Evolutionary conservation across 805 yeast species (phyloP).

Genomic region (Maudiozyma barnettii): DNA sequence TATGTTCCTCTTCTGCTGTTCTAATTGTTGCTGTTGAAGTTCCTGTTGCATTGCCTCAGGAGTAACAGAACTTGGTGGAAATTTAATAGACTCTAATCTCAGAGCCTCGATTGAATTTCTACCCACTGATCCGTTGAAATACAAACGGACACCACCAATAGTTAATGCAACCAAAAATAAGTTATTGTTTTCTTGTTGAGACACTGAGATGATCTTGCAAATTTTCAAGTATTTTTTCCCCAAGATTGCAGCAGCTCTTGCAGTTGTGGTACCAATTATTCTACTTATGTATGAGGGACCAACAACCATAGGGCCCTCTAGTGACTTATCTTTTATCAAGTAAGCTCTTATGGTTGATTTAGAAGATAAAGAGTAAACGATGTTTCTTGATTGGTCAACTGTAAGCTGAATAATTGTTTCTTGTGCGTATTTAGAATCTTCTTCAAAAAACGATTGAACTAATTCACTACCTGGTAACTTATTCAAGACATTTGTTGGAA

Average conservation of each 20-base stretch:
- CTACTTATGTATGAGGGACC: conserved; percentile 32
- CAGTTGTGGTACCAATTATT: conserved; percentile 35
- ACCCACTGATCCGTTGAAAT: conserved; percentile 36
- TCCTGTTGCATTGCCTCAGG: conserved; percentile 27
- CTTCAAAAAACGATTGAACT: conserved; percentile 30
- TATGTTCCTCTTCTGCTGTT: conserved; percentile 30
- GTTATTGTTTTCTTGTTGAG: conserved; percentile 55
- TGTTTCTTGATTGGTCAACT: conserved; percentile 67
- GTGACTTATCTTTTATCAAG: conserved; percentile 35
- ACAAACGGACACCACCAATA: conserved; percentile 72
- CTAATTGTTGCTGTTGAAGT: conserved; percentile 31
- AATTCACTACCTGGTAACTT: conserved; percentile 31
- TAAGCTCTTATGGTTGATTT: conserved; percentile 76
- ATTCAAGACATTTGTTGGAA: conserved; percentile 34
- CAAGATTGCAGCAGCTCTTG: conserved; percentile 46
- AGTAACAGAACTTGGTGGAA: conserved; percentile 45
- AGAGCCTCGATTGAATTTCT: conserved; percentile 31
- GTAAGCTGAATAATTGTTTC: conserved; percentile 57
- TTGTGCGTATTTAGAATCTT: conserved; percentile 29
- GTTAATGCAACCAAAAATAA: conserved; percentile 72
- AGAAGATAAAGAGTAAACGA: conserved; percentile 74
- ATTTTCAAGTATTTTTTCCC: conserved; percentile 49
- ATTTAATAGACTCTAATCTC: conserved; percentile 43
- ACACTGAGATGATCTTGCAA: conserved; percentile 35
- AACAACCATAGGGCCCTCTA: conserved; percentile 34